phyloP scores from a whole-genome alignment of 2,329 filamentous ascomycete genomes.

The Penicillium oxalicum region DNA sequence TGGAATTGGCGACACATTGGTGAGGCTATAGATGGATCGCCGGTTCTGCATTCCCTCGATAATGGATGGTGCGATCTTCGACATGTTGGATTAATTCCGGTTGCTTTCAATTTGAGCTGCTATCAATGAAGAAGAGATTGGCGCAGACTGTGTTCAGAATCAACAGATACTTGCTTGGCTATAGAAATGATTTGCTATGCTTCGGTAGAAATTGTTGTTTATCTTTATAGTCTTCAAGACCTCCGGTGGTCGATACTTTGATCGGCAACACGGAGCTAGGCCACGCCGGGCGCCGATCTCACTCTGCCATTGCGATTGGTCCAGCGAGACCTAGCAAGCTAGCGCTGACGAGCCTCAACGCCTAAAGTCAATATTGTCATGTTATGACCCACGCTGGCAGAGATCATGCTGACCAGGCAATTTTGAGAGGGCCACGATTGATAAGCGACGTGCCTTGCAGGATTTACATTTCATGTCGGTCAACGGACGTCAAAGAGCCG shows the following conservation, averaged over 20 bases:
- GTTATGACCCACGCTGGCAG: too few relatives aligned
- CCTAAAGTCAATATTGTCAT: too few relatives aligned
- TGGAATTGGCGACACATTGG: constrained; percentile 23
- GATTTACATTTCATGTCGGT: too few relatives aligned
- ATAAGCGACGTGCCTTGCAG: too few relatives aligned
- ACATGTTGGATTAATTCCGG: background rate
- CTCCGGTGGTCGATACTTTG: background rate
- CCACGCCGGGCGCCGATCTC: background rate
- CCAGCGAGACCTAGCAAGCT: too few relatives aligned
- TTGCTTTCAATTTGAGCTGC: background rate
- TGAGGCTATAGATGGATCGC: constrained; percentile 26
- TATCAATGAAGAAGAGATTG: too few relatives aligned
- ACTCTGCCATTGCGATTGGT: too few relatives aligned
- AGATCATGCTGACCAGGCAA: too few relatives aligned
- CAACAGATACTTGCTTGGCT: background rate
- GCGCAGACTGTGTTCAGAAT: too few relatives aligned
- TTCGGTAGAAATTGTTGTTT: background rate
- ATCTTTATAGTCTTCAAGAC: background rate
- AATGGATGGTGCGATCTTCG: background rate
- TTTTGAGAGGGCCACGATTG: too few relatives aligned
- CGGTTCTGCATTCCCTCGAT: constrained; percentile 14
- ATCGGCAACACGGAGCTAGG: background rate
- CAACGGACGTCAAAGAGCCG: too few relatives aligned
- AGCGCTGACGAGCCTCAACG: too few relatives aligned
- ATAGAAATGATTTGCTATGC: background rate